These are phyloP conservation scores for Hemerocallis citrina DNA, from an alignment of 106 monocot genomes.

Conservation along the genomic window DNA sequence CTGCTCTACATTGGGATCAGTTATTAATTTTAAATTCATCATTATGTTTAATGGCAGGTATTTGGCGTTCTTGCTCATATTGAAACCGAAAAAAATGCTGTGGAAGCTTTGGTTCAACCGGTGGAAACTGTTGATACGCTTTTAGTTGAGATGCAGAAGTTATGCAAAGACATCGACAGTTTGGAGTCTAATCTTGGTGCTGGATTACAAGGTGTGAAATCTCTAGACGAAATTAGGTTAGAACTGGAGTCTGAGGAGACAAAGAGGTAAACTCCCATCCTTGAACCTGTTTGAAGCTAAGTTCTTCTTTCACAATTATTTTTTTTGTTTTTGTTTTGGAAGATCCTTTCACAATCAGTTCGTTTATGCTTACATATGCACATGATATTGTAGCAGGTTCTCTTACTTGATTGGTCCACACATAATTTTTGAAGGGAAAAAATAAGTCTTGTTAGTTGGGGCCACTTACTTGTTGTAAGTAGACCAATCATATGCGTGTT, in stretches of 20 bases:
- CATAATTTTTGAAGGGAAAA: no score
- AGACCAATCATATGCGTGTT: no score
- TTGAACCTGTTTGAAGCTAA: background rate
- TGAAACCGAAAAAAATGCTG: conserved; percentile 75
- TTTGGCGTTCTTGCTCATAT: conserved; percentile 83
- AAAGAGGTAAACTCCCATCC: conserved; percentile 23
- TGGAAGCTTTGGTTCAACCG: conserved; percentile 69
- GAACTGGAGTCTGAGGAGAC: conserved; percentile 53
- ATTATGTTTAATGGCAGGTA: conserved; percentile 35
- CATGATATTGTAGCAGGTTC: no score
- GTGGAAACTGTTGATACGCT: conserved; percentile 55
- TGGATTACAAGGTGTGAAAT: conserved; percentile 72
- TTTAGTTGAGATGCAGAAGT: conserved; percentile 48
- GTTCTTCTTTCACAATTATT: no score
- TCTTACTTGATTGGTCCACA: no score
- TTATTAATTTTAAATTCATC: background rate
- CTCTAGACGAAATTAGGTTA: conserved; percentile 71
- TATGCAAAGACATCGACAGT: conserved; percentile 60
- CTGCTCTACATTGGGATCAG: background rate
- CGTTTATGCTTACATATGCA: no score
- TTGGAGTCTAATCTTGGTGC: conserved; percentile 77
- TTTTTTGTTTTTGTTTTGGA: no score
- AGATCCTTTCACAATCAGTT: no score
- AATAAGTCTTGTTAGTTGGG: no score
- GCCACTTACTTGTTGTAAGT: no score